Evolutionary conservation across 2,329 filamentous ascomycete genomes (phyloP).

Genomic region (Phyllosticta paracitricarpa): DNA sequence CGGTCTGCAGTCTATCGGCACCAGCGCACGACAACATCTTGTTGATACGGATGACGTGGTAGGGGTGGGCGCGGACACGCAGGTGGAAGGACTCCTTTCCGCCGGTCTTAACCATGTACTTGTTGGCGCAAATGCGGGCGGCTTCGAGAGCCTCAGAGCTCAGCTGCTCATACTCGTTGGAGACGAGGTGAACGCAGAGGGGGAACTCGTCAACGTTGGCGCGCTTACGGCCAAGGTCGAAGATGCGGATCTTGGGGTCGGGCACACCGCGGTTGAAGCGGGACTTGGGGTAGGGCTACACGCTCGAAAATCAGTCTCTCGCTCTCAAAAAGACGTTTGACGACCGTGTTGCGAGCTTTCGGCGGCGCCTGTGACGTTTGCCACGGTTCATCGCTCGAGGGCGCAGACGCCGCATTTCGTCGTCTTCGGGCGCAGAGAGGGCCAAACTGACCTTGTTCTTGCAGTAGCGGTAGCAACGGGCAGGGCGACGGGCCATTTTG

Average conservation of each 20-base stretch:
- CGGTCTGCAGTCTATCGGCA: conserved; percentile 99
- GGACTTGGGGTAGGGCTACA: conserved; percentile 94
- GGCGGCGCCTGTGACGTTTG: background rate
- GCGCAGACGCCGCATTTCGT: background rate
- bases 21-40: conserved; percentile 99
- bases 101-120: conserved; percentile 65
- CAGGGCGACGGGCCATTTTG: conserved; percentile 99
- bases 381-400: background rate
- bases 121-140: conserved; percentile 99
- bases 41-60: conserved; percentile 99
- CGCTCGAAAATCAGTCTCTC: conserved; percentile 1
- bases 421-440: background rate
- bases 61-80: conserved; percentile 82
- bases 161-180: conserved; percentile 99
- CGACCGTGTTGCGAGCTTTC: background rate
- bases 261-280: conserved; percentile 99
- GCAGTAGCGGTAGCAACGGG: conserved; percentile 99
- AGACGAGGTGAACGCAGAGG: conserved; percentile 93
- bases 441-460: conserved; percentile 88
- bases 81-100: conserved; percentile 66
- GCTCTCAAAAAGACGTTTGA: background rate
- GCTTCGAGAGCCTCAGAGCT: conserved; percentile 99
- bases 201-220: conserved; percentile 99
- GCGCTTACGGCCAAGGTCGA: conserved; percentile 97
- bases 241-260: conserved; percentile 81